These are phyloP conservation scores for Penicillium sp. DNA, from an alignment of 2,329 filamentous ascomycete genomes.

Conservation along the genomic window DNA sequence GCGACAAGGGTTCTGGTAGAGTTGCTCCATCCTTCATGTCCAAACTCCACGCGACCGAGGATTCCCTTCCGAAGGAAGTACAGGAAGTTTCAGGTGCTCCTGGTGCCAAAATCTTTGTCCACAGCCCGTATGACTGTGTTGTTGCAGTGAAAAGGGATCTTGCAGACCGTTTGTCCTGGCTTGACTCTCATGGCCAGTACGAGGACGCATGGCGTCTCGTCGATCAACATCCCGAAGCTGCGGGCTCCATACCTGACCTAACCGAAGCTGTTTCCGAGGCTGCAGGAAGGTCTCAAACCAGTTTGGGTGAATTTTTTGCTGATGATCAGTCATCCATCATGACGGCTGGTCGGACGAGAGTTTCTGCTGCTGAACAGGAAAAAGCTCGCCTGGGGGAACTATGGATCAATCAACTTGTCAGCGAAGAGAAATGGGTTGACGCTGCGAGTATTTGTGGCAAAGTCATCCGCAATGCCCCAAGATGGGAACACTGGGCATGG, in stretches of 20 bases:
- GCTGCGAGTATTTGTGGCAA: slow-evolving; percentile 75
- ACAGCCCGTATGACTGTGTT: slow-evolving; percentile 95
- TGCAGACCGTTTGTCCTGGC: slow-evolving; percentile 74
- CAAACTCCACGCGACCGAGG: slow-evolving; percentile 42
- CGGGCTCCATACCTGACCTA: slow-evolving; percentile 35
- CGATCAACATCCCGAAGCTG: slow-evolving; percentile 72
- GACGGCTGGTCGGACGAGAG: slow-evolving; percentile 49
- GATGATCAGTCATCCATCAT: slow-evolving; percentile 61
- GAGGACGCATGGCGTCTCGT: slow-evolving; percentile 81
- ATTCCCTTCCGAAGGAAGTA: slow-evolving; percentile 32
- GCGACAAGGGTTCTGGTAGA: slow-evolving; percentile 50
- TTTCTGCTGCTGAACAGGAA: slow-evolving; percentile 68
- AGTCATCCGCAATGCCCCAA: slow-evolving; percentile 66
- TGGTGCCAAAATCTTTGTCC: slow-evolving; percentile 78
- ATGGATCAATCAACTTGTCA: slow-evolving; percentile 81
- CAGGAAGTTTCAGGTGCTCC: slow-evolving; percentile 46
- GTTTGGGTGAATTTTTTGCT: slow-evolving; percentile 58
- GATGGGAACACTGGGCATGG: slow-evolving; percentile 96
- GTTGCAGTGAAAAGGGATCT: slow-evolving; percentile 79
- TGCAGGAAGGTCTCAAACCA: slow-evolving; percentile 33
- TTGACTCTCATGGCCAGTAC: slow-evolving; percentile 71
- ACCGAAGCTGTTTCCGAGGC: slow-evolving; percentile 27
- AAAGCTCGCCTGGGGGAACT: slow-evolving; percentile 85
- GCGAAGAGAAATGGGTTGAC: slow-evolving; percentile 61
- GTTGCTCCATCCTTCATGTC: slow-evolving; percentile 46